These are phyloP conservation scores for Leccinum aurantiacum DNA, from an alignment of 768 basidiomycete genomes.

Conservation along the genomic window DNA sequence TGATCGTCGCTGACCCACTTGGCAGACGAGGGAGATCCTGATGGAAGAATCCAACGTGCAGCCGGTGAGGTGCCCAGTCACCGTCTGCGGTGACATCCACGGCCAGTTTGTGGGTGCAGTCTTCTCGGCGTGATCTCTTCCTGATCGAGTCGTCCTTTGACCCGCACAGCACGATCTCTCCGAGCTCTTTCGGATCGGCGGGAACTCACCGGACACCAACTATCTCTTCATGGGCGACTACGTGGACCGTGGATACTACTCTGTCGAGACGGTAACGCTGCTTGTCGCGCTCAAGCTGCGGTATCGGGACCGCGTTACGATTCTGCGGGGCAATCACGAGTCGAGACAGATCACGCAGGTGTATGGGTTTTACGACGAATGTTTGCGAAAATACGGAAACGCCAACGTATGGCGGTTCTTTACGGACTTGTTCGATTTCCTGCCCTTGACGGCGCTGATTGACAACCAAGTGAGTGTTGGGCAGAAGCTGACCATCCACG, in stretches of 20 bases:
- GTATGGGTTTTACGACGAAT: constrained; percentile 99
- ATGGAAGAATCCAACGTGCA: constrained; percentile 99
- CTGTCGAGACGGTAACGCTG: constrained; percentile 96
- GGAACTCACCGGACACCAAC: constrained; percentile 98
- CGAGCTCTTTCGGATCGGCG: constrained; percentile 97
- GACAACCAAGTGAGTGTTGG: constrained; percentile 89
- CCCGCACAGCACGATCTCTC: constrained; percentile 91
- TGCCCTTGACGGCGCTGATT: constrained; percentile 95
- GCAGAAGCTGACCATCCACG: neutral
- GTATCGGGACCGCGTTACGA: constrained; percentile 97
- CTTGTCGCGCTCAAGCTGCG: constrained; percentile 97
- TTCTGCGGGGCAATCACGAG: constrained; percentile 98
- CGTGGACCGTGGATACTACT: constrained; percentile 98
- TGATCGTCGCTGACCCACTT: constrained; percentile 19
- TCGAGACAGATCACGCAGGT: constrained; percentile 99
- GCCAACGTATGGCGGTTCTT: constrained; percentile 99
- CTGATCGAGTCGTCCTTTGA: constrained; percentile 24
- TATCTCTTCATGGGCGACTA: constrained; percentile 99
- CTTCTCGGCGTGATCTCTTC: constrained; percentile 19
- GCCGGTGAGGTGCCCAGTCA: constrained; percentile 97
- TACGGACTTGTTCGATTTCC: constrained; percentile 97
- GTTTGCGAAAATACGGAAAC: constrained; percentile 98
- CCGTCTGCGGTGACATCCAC: constrained; percentile 99
- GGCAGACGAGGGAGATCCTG: constrained; percentile 92
- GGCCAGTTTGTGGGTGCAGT: constrained; percentile 91